Percentiles rank a stretch among this genome's conserved stretches.
Evolutionary conservation across 441 rosid genomes (phyloP).

Genomic region (Capsella rubella): DNA sequence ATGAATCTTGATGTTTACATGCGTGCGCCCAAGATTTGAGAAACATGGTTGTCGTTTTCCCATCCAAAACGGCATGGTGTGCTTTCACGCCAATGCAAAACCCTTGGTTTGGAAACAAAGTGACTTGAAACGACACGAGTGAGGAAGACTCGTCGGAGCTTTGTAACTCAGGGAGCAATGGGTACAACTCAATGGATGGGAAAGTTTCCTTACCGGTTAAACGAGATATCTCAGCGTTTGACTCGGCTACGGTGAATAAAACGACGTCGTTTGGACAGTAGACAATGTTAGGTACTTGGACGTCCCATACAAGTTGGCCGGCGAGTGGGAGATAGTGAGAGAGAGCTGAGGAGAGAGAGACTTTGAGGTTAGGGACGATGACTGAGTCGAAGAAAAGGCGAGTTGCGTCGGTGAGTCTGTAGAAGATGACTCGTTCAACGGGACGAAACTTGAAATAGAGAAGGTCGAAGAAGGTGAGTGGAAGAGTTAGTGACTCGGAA

Average conservation of each 20-base stretch:
- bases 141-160: slow-evolving; percentile 36
- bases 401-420: slow-evolving; percentile 30
- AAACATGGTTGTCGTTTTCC: slow-evolving; percentile 39
- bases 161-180: slow-evolving; percentile 38
- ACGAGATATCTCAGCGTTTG: slow-evolving; percentile 30
- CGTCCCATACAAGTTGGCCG: slow-evolving; percentile 41
- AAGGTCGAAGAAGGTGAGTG: slow-evolving; percentile 46
- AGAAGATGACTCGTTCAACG: slow-evolving; percentile 50
- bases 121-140: slow-evolving; percentile 44
- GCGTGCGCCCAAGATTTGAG: slow-evolving; percentile 47
- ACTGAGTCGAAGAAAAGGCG: slow-evolving; percentile 41
- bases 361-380: slow-evolving; percentile 51
- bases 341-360: slow-evolving; percentile 50
- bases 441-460: slow-evolving; percentile 40
- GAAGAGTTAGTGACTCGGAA: slow-evolving; percentile 38
- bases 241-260: slow-evolving; percentile 44
- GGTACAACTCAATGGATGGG: slow-evolving; percentile 37
- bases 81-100: slow-evolving; percentile 43
- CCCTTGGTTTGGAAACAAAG: slow-evolving; percentile 50
- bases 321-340: slow-evolving; percentile 51
- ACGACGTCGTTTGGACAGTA: slow-evolving; percentile 44
- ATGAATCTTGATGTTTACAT: slow-evolving; percentile 20
- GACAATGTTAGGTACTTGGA: slow-evolving; percentile 35
- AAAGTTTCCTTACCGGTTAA: slow-evolving; percentile 30
- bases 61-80: slow-evolving; percentile 51